These are phyloP conservation scores for Strobilomyces echinocephalus DNA, from an alignment of 768 basidiomycete species.

Conservation along the genomic window DNA sequence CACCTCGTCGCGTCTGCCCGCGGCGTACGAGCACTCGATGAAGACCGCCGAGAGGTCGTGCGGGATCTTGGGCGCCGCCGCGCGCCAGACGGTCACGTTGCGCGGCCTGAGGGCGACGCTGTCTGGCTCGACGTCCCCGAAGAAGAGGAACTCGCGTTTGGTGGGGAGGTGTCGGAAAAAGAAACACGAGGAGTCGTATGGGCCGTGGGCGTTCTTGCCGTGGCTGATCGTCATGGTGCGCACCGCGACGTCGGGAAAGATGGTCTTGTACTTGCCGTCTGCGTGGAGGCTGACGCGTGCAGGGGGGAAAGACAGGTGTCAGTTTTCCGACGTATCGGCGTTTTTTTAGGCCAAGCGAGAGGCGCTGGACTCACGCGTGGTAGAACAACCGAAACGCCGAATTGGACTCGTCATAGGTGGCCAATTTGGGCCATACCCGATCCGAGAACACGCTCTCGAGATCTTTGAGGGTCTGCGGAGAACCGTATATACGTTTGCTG, in stretches of 20 bases:
- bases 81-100: slow-evolving; percentile 73
- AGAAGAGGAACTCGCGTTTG: slow-evolving; percentile 78
- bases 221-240: slow-evolving; percentile 68
- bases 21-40: slow-evolving; percentile 90
- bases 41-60: slow-evolving; percentile 72
- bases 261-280: slow-evolving; percentile 47
- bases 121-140: slow-evolving; percentile 92
- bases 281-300: slow-evolving; percentile 39
- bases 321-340: slow-evolving; percentile 5
- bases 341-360: neutral
- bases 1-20: slow-evolving; percentile 57
- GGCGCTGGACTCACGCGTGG: slow-evolving; percentile 45
- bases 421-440: slow-evolving; percentile 82
- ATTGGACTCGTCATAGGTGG: slow-evolving; percentile 64
- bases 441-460: slow-evolving; percentile 72
- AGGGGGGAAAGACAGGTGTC: neutral
- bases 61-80: slow-evolving; percentile 73
- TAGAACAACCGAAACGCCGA: slow-evolving; percentile 59
- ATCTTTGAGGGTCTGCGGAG: slow-evolving; percentile 58
- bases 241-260: slow-evolving; percentile 57
- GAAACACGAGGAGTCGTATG: slow-evolving; percentile 79
- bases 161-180: slow-evolving; percentile 69
- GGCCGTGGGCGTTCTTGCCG: slow-evolving; percentile 50
- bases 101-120: slow-evolving; percentile 54
- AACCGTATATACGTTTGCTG: slow-evolving; percentile 60